Conservation (phyloP, 257 asterid species). For the Paraleonurus japonicus region DNA sequence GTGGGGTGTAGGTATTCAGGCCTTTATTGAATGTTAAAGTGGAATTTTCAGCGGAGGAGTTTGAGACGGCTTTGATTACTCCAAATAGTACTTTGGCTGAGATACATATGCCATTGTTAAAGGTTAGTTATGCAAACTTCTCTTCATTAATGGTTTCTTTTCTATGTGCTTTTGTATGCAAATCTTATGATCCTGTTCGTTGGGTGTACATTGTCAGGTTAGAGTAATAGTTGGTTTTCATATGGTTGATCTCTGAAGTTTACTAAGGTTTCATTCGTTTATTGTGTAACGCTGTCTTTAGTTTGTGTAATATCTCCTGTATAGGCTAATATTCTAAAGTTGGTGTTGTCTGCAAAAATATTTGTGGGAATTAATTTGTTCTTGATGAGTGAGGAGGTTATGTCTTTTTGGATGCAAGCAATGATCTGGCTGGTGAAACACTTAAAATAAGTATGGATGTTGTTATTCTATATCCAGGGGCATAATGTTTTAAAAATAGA, state of each 20-base stretch:
- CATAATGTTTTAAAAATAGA: neutral
- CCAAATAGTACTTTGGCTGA: conserved; percentile 89
- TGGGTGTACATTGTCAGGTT: neutral
- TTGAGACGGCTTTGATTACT: conserved; percentile 86
- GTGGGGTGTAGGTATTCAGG: conserved; percentile 84
- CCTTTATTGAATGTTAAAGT: conserved; percentile 83
- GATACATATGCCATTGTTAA: conserved; percentile 91
- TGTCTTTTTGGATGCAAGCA: neutral
- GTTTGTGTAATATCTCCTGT: neutral
- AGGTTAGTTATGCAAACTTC: conserved; percentile 26
- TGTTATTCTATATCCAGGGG: conserved; percentile 1
- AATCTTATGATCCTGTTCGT: neutral
- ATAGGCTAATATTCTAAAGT: neutral
- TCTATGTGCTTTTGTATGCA: conserved; percentile 1
- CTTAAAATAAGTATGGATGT: neutral
- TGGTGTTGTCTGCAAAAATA: neutral
- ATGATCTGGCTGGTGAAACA: neutral
- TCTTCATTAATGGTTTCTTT: neutral
- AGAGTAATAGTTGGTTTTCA: conserved; percentile 2
- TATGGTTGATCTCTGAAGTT: neutral
- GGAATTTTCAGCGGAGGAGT: conserved; percentile 93
- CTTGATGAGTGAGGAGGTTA: conserved; percentile 1
- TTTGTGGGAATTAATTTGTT: neutral
- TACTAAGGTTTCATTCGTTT: neutral
- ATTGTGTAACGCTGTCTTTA: neutral